Base-by-base conservation (phyloP, 192 early-diverging fungal genomes). In the Backusella parvicylindrica region DNA sequence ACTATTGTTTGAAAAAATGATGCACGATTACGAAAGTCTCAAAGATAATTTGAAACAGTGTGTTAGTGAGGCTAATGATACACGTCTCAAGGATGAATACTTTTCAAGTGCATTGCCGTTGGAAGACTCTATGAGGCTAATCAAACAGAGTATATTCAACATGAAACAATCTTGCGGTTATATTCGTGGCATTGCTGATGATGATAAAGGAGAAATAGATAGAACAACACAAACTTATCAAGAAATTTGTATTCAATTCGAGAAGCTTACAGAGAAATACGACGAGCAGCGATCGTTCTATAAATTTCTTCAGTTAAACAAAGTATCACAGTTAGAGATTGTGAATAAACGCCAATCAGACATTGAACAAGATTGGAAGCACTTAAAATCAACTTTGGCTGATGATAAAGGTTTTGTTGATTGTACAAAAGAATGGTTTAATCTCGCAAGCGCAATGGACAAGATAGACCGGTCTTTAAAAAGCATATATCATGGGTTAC, bases 31-130 rank as follows among this genome's bases (percentile, higher is more conserved):
- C 26, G 28, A 47, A 28, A 31, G 8, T 13, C 40, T 70, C 15
- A 70, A 70, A n/a, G 28, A 35, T 31, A 33, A 18, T 1, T 33
- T 66, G 64, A 66, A 66, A 18, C 35, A 70, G 12, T 7, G 37
- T 8, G 28, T 38, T 11, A 41, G 3, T 6, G 68, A 70, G 6
- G 41, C 41, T 1, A 70, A 70, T 5, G 23, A 70, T 47, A 16
- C 38, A 3, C 68, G 68, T 30, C 41, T 70, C 11, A 70, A 70
- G 23, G 28, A 70, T 26, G 28, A 70, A 43, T 70, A 70, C 16
- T 70, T 70, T 47, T 28, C 23, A 38, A 41, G 15, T 31, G 68
- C 68, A 1, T 23, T 30, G 1, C 18, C 37, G 15, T 16, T 66
- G 64, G 31, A 33, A 31, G 33, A 66, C 15, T 33, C 64, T 66